phyloP scores from a whole-genome alignment of 176 grass and related monocot species.

The Eragrostis nindensis region DNA sequence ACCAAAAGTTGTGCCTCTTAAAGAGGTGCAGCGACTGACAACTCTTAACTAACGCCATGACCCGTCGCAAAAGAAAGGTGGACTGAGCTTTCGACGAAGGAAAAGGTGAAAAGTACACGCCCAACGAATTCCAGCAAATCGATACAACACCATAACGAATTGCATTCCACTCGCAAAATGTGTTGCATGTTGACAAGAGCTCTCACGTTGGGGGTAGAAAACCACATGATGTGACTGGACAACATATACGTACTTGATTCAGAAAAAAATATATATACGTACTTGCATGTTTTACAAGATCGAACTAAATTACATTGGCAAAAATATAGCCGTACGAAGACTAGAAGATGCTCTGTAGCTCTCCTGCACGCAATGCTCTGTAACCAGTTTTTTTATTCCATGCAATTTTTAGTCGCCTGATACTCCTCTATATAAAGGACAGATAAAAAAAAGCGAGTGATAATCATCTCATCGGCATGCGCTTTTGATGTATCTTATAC shows the following conservation, averaged over 20 bases:
- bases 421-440: too few species aligned
- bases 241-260: too few species aligned
- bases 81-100: slow-evolving; percentile 35
- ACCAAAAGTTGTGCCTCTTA: slow-evolving; percentile 34
- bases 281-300: background rate
- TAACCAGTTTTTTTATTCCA: too few species aligned
- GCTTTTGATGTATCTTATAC: too few species aligned
- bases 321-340: background rate
- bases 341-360: too few species aligned
- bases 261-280: too few species aligned
- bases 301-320: background rate
- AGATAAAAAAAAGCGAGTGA: too few species aligned
- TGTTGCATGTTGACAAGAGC: background rate
- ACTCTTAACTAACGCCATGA: slow-evolving; percentile 26
- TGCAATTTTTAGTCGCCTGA: too few species aligned
- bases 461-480: too few species aligned
- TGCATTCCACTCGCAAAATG: background rate
- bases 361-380: too few species aligned
- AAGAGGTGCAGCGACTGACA: slow-evolving; percentile 40
- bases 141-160: background rate
- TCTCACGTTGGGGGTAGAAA: background rate
- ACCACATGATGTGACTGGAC: background rate
- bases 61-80: slow-evolving; percentile 1
- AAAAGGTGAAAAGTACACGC: background rate
- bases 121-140: background rate